Conservation (phyloP, 208 protist species). For the Naegleria gruberi region DNA sequence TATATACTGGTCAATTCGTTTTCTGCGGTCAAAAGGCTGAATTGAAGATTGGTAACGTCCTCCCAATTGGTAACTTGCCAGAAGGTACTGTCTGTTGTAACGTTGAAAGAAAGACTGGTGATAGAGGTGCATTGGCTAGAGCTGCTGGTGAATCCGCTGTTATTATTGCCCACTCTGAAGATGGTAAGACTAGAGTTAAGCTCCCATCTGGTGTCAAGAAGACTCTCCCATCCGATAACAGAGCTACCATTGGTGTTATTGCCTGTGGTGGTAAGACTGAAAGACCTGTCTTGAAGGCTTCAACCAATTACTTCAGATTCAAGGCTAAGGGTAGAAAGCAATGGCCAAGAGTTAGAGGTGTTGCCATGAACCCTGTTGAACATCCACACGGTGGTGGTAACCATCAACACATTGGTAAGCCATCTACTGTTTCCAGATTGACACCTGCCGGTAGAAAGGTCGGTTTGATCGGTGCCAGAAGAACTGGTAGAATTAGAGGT, state of each 20-base stretch:
- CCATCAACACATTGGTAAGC: constrained; percentile 99
- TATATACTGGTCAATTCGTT: constrained; percentile 97
- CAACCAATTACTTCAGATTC: constrained; percentile 95
- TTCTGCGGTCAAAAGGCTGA: constrained; percentile 93
- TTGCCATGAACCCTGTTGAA: constrained; percentile 96
- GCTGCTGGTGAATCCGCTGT: constrained; percentile 92
- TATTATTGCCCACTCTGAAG: constrained; percentile 90
- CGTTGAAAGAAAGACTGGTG: constrained; percentile 91
- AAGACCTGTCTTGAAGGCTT: constrained; percentile 99
- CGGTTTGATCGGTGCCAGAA: constrained; percentile 96
- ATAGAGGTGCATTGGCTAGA: constrained; percentile 86
- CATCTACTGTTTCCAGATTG: constrained; percentile 70
- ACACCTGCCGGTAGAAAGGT: constrained; percentile 91
- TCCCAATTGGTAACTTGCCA: constrained; percentile 89
- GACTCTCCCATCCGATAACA: constrained; percentile 72
- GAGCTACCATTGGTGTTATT: constrained; percentile 96
- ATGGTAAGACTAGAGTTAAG: constrained; percentile 90
- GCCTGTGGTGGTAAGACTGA: constrained; percentile 97
- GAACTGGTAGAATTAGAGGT: constrained; percentile 90
- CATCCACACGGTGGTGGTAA: constrained; percentile 99
- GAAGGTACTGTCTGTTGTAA: constrained; percentile 99
- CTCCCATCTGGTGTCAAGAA: constrained; percentile 98
- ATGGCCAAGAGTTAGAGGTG: constrained; percentile 97
- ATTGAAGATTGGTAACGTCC: constrained; percentile 93
- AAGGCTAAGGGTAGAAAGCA: constrained; percentile 91